These are phyloP conservation scores for Cryptococcus jaspeensis DNA, from an alignment of 1,284 basidiomycete genomes.

Conservation along the genomic window DNA sequence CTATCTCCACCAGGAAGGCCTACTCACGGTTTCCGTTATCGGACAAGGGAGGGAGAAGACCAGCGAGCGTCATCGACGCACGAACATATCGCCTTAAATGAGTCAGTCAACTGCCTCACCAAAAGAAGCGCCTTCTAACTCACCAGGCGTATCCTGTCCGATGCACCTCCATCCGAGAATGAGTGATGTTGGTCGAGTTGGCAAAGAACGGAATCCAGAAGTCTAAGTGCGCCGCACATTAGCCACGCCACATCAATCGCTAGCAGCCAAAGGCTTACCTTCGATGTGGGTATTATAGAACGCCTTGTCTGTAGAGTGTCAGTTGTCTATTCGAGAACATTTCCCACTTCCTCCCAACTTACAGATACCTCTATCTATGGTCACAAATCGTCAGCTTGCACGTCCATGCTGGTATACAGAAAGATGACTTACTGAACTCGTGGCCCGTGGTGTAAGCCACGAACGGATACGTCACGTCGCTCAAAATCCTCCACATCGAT, in stretches of 20 bases:
- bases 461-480: conserved; percentile 94
- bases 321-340: conserved; percentile 5
- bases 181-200: conserved; percentile 98
- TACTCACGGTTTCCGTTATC: conserved; percentile 77
- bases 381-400: conserved; percentile 14
- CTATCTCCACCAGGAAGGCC: conserved; percentile 6
- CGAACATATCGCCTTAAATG: conserved; percentile 63
- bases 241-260: background rate
- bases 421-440: conserved; percentile 64
- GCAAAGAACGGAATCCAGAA: conserved; percentile 99
- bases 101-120: conserved; percentile 20
- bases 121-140: conserved; percentile 30
- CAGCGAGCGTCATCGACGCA: conserved; percentile 96
- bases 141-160: conserved; percentile 94
- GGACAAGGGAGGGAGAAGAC: conserved; percentile 89
- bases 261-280: conserved; percentile 31
- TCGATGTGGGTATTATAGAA: conserved; percentile 96
- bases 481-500: conserved; percentile 90
- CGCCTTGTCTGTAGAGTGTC: conserved; percentile 42
- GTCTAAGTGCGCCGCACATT: conserved; percentile 53
- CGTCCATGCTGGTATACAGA: background rate
- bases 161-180: conserved; percentile 95
- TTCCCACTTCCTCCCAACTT: conserved; percentile 66
- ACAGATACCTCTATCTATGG: conserved; percentile 46
- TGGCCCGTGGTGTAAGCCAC: conserved; percentile 98